phyloP scores from a whole-genome alignment of 1,284 basidiomycete species.

The Apiotrichum brassicae region DNA sequence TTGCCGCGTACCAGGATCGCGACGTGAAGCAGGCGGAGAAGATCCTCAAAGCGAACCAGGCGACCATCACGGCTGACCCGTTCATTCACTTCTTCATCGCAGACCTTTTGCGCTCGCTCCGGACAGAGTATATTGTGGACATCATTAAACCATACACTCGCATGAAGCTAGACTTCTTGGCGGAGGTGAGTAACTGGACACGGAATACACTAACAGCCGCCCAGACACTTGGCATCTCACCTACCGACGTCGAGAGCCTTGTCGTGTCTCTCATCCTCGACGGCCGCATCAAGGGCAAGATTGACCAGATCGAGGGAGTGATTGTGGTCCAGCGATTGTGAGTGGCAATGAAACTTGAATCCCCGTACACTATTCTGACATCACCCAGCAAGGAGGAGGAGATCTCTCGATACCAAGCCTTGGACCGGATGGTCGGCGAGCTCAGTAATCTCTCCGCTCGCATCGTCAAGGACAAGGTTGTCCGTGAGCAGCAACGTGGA shows the following conservation, averaged over 20 bases:
- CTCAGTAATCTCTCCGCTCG: constrained; percentile 50
- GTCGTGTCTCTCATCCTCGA: constrained; percentile 90
- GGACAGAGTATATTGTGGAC: constrained; percentile 95
- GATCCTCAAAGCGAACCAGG: constrained; percentile 85
- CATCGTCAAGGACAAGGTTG: constrained; percentile 33
- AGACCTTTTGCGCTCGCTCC: constrained; percentile 82
- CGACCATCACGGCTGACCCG: constrained; percentile 88
- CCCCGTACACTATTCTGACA: too few species aligned
- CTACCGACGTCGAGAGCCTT: constrained; percentile 83
- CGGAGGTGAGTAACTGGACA: constrained; percentile 58
- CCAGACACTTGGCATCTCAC: constrained; percentile 89
- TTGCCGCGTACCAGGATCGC: constrained; percentile 89
- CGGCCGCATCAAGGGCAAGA: constrained; percentile 86
- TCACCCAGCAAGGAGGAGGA: constrained; percentile 65
- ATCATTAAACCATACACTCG: constrained; percentile 95
- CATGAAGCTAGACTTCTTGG: constrained; percentile 83
- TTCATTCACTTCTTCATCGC: constrained; percentile 94
- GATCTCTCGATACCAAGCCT: constrained; percentile 71
- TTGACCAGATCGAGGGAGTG: constrained; percentile 90
- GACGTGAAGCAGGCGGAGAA: constrained; percentile 95
- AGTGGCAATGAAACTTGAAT: constrained; percentile 31
- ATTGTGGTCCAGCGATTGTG: constrained; percentile 84
- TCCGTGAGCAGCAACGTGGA: constrained; percentile 9
- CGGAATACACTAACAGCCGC: constrained; percentile 5
- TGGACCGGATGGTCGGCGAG: constrained; percentile 73